A percentile compares a stretch with the other conserved stretches of the same genome.
Evolutionary conservation across 2,329 filamentous ascomycete species (phyloP).

Genomic region (Chaetomiaceae sp.): DNA sequence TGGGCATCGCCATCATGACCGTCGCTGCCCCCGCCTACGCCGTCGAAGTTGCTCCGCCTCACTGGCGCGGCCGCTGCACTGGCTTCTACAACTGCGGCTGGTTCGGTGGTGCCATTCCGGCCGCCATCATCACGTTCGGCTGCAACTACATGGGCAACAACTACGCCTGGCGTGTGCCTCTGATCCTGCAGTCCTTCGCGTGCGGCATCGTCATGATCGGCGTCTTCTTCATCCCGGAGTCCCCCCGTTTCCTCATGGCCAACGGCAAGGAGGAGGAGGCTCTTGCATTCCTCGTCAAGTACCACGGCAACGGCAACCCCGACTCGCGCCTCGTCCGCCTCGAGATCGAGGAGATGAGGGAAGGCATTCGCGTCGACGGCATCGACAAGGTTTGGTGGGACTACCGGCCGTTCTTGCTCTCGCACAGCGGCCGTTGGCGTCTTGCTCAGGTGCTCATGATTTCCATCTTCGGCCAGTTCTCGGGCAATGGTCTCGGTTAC

Average conservation of each 20-base stretch:
- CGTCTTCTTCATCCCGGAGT: conserved; percentile 40
- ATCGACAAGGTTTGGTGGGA: conserved; percentile 47
- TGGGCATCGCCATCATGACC: conserved; percentile 45
- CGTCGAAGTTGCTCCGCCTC: conserved; percentile 45
- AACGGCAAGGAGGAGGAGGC: conserved; percentile 39
- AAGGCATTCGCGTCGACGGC: conserved; percentile 41
- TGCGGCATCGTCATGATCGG: conserved; percentile 37
- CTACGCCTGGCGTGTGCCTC: conserved; percentile 47
- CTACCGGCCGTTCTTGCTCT: conserved; percentile 42
- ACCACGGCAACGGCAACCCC: conserved; percentile 41
- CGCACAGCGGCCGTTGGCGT: conserved; percentile 45
- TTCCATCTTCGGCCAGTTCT: conserved; percentile 48
- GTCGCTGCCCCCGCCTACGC: conserved; percentile 46
- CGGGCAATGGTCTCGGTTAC: conserved; percentile 48
- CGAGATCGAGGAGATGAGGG: conserved; percentile 41
- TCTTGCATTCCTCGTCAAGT: conserved; percentile 38
- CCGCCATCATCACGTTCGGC: conserved; percentile 47
- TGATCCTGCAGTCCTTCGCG: conserved; percentile 45
- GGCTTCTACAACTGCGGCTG: conserved; percentile 51
- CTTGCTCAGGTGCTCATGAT: conserved; percentile 48
- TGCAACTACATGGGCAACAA: conserved; percentile 41
- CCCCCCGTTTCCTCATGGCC: conserved; percentile 40
- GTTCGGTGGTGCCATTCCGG: conserved; percentile 49
- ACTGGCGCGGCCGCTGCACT: conserved; percentile 47
- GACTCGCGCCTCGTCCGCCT: conserved; percentile 38